Evolutionary conservation across 768 basidiomycete genomes (phyloP), one percentile per base, ranked within the genome.

Genomic region (Neoboletus subvelutipes): DNA sequence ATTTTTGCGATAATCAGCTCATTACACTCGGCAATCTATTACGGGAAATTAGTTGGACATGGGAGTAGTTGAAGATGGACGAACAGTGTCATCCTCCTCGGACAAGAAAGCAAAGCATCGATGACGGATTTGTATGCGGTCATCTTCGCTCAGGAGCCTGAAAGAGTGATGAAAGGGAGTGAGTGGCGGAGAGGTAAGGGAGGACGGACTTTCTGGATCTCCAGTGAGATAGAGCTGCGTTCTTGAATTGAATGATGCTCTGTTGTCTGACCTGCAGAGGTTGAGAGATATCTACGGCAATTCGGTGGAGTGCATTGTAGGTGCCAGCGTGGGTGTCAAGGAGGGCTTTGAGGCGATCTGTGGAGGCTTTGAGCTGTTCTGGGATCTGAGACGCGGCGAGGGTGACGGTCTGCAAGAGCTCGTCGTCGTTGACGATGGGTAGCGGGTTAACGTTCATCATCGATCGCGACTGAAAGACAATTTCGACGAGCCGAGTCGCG

Each of bases 231-330:
- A 86, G 70, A 3, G 85, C 86, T 1, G 80, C 79, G 64, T 94
- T 95, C 75, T 95, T 95, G 76, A 94, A 89, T 66, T 93, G 92
- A 54, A 95, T 88, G 60, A 92, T 90, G 26, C 88, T 85, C 69
- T 90, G 89, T 62, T 89, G 82, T 41, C 93, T 84, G 49, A 94
- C 80, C 17, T 75, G 75, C 37, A 88, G 70, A 15, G 89, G 86
- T n/a, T 86, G 70, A 2, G 77, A 71, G 59, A 73, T 75, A 62
- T 84, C 80, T 29, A 83, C 77, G 24, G 90, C 88, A 69, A 93
- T 90, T 61, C 86, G 81, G 62, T 89, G 83, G 47, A 94, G 76
- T 20, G 81, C 80, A 65, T 89, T 83, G 63, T 82, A 88, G 1
- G 87, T 83, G 41, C 91, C 92, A 48, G 83, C 78, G 73, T 83